These are phyloP conservation scores for Bocquillonia castaneifolia DNA, from an alignment of 441 rosid genomes.

Conservation along the genomic window DNA sequence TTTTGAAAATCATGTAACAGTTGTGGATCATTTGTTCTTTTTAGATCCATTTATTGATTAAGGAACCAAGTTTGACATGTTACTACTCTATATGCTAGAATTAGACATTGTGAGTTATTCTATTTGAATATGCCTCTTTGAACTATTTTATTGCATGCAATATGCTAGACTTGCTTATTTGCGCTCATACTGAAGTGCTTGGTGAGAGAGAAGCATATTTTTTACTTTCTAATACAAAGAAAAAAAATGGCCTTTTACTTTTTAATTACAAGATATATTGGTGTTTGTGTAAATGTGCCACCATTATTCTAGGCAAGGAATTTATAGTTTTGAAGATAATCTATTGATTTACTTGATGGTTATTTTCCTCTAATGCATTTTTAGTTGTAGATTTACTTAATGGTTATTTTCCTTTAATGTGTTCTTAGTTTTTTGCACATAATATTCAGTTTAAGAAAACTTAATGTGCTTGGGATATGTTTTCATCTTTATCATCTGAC, in stretches of 20 bases:
- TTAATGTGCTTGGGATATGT: conserved; percentile 7
- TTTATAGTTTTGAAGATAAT: neutral
- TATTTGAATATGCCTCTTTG: neutral
- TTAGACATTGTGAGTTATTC: neutral
- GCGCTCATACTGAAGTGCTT: no score
- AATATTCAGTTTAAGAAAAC: neutral
- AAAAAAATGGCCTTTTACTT: neutral
- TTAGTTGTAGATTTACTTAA: neutral
- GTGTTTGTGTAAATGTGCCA: neutral
- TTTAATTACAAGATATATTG: neutral
- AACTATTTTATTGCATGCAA: neutral
- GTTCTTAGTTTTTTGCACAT: neutral
- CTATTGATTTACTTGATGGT: neutral
- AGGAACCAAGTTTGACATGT: neutral
- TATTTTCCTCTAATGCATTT: neutral
- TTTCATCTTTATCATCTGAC: conserved; percentile 26
- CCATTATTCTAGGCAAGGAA: neutral
- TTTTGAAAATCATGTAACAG: no score
- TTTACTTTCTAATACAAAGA: no score
- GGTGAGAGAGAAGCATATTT: no score
- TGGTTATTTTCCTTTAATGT: neutral
- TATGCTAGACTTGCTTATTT: neutral
- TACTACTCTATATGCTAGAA: neutral
- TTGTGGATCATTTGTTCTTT: no score
- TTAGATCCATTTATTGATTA: neutral